These are phyloP conservation scores for Ormosia semicastrata DNA, from an alignment of 306 rosid genomes.

Conservation along the genomic window DNA sequence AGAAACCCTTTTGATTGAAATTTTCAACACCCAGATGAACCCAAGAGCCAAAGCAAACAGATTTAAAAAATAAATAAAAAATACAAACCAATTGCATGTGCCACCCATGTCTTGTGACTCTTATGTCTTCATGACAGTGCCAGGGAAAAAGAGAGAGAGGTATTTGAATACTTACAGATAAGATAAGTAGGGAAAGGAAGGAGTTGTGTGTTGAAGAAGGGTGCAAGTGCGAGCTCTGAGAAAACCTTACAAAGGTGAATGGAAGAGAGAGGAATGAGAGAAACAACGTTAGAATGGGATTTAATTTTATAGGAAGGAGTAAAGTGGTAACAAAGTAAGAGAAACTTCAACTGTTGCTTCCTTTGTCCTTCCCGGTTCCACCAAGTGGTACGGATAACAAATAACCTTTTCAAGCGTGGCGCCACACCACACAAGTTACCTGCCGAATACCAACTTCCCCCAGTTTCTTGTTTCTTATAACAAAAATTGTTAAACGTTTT, in stretches of 20 bases:
- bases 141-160: neutral
- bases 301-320: neutral
- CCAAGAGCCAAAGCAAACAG: neutral
- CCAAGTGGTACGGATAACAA: neutral
- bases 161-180: neutral
- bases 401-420: neutral
- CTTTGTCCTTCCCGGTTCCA: neutral
- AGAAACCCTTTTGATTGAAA: neutral
- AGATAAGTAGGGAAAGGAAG: neutral
- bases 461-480: no score
- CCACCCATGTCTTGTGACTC: no score
- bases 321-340: neutral
- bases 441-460: no score
- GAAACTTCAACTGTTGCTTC: neutral
- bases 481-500: no score
- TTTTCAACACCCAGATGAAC: conserved; percentile 3
- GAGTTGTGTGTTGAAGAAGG: neutral
- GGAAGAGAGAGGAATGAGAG: neutral
- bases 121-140: neutral
- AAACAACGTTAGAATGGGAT: neutral
- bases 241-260: neutral
- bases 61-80: neutral
- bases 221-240: neutral
- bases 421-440: neutral
- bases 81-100: neutral